Evolutionary conservation across 2,329 filamentous ascomycete genomes (phyloP), one percentile per base, ranked within the genome.

Genomic region (Colletotrichum tropicicola): DNA sequence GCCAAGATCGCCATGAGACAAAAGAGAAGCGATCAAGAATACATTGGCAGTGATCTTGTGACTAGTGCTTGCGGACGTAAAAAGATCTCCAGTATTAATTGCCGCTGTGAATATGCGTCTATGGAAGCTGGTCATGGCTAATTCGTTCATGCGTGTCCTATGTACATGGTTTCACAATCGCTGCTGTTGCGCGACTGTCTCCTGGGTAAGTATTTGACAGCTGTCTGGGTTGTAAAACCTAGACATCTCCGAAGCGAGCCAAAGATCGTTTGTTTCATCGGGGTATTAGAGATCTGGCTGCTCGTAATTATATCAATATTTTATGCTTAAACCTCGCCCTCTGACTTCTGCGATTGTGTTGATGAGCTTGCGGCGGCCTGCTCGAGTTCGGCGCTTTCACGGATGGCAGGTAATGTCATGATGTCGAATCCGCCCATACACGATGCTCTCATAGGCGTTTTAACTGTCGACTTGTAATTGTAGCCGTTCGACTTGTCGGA

Each of bases 381-480:
- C 8, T 65, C 57, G 6, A 61, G 21, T 15, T 65, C 43, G 21
- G 25, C 15, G 10, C 28, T 30, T 17, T 53, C 55, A 12, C 25
- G 19, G 8, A 43, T 39, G 8, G 44, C 28, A n/a, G 49, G 49
- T 21, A 51, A 28, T n/a, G 49, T 48, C 19, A n/a, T 28, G 13
- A 61, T 44, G 7, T 65, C 57, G 21, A 65, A 65, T 7, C 35
- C 49, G 19, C 39, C 51, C 21, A 61, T 49, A 3, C 27, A 28
- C 15, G 35, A 48, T 13, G 43, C 30, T 15, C 52, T 5, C 17
- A 55, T 59, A 2, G 54, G 49, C 13, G 61, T 65, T 15, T 44
- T 49, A 13, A 65, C 35, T 23, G 57, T 65, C 19, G 61, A 65
- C 27, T 49, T 54, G 27, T 55, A 61, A 7, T 65, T 65, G 17